A percentile compares a stretch with the other conserved stretches of the same genome.
These are phyloP conservation scores for Cronartium quercuum DNA, from an alignment of 1,284 basidiomycete species.

Conservation along the genomic window DNA sequence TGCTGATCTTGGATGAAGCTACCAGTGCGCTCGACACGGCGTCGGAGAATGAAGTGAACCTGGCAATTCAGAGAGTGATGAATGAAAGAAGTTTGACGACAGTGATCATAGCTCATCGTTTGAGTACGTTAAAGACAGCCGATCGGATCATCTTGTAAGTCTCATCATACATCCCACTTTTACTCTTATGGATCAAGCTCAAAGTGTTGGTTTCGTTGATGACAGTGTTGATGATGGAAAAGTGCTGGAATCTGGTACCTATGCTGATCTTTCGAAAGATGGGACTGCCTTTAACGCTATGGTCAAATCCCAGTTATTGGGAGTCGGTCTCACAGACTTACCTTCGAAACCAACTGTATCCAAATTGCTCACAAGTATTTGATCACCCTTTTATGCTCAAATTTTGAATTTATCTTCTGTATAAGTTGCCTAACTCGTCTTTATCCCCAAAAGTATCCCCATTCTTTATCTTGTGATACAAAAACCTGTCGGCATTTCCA, in stretches of 20 bases:
- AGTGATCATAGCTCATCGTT: slow-evolving; percentile 76
- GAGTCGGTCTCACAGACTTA: background rate
- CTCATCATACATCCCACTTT: slow-evolving; percentile 61
- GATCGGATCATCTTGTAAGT: slow-evolving; percentile 24
- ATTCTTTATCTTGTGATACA: too few species aligned
- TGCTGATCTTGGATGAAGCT: slow-evolving; percentile 55
- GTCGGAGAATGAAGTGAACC: slow-evolving; percentile 75
- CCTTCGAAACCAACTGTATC: background rate
- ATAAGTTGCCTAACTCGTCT: too few species aligned
- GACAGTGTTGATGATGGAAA: slow-evolving; percentile 57
- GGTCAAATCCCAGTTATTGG: slow-evolving; percentile 20
- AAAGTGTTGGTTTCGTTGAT: background rate
- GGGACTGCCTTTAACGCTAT: slow-evolving; percentile 20
- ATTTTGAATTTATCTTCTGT: too few species aligned
- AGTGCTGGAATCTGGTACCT: slow-evolving; percentile 76
- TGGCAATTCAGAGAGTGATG: slow-evolving; percentile 82
- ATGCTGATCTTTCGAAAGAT: slow-evolving; percentile 61
- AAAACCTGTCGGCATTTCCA: too few species aligned
- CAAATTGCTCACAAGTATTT: background rate
- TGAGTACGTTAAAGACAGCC: slow-evolving; percentile 35
- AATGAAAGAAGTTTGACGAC: slow-evolving; percentile 71
- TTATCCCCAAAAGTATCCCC: too few species aligned
- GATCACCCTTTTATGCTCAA: too few species aligned
- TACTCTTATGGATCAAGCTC: slow-evolving; percentile 52
- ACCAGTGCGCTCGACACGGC: slow-evolving; percentile 72